Conservation (phyloP, 179 eudicot genomes). For the Pouteria campechiana region DNA sequence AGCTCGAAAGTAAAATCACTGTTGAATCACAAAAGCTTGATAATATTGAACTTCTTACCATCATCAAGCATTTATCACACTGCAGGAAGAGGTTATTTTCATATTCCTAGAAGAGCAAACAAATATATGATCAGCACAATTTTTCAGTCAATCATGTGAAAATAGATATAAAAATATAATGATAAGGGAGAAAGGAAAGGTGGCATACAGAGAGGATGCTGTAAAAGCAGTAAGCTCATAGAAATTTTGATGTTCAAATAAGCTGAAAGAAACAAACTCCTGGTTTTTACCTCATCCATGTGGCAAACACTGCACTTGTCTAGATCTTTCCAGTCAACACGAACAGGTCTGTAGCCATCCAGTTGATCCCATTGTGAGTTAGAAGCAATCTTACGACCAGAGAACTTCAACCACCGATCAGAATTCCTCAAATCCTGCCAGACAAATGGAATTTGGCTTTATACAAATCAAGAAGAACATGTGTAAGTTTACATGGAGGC, state of each 20-base stretch:
- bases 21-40: neutral
- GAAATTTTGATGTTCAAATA: neutral
- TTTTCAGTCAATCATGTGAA: neutral
- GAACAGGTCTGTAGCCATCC: constrained; percentile 57
- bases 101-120: constrained; percentile 53
- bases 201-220: neutral
- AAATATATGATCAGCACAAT: neutral
- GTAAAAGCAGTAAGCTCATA: neutral
- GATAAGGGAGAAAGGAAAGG: neutral
- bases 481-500: neutral
- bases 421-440: constrained; percentile 50
- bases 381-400: constrained; percentile 19
- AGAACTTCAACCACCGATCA: constrained; percentile 20
- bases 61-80: constrained; percentile 98
- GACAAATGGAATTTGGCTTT: constrained; percentile 6
- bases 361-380: constrained; percentile 30
- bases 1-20: neutral
- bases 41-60: constrained; percentile 42
- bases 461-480: constrained; percentile 1
- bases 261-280: neutral
- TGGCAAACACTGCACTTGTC: constrained; percentile 96
- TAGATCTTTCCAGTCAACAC: constrained; percentile 85
- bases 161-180: neutral
- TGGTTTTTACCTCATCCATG: constrained; percentile 88
- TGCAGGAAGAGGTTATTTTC: constrained; percentile 90